Evolutionary conservation across 352 stramenopile species (phyloP).

Genomic region (Globisporangium cystogenes): DNA sequence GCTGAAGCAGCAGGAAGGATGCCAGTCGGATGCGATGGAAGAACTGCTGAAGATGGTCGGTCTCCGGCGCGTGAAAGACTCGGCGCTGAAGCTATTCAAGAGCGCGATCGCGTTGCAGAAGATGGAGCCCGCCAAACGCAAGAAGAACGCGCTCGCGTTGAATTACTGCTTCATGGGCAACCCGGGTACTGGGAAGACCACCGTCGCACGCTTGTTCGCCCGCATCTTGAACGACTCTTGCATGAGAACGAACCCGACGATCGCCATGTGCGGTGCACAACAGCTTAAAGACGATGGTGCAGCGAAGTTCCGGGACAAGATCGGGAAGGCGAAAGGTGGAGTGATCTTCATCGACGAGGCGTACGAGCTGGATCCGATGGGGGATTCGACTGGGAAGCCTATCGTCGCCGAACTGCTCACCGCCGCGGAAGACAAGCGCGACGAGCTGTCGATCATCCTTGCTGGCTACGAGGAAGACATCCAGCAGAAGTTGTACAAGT

Average conservation of each 20-base stretch:
- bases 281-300: slow-evolving; percentile 66
- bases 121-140: slow-evolving; percentile 46
- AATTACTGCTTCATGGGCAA: slow-evolving; percentile 82
- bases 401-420: slow-evolving; percentile 89
- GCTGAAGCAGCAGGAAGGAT: slow-evolving; percentile 41
- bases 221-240: slow-evolving; percentile 69
- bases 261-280: slow-evolving; percentile 48
- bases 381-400: slow-evolving; percentile 70
- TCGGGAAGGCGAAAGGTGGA: slow-evolving; percentile 66
- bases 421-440: slow-evolving; percentile 80
- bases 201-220: slow-evolving; percentile 80
- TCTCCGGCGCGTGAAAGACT: slow-evolving; percentile 76
- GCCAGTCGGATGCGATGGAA: slow-evolving; percentile 71
- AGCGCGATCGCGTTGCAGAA: slow-evolving; percentile 49
- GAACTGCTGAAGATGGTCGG: slow-evolving; percentile 78
- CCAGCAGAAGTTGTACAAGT: slow-evolving; percentile 89
- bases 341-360: slow-evolving; percentile 93
- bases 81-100: slow-evolving; percentile 72
- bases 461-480: slow-evolving; percentile 92
- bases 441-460: slow-evolving; percentile 86
- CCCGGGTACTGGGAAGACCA: slow-evolving; percentile 73
- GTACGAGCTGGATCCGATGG: slow-evolving; percentile 84
- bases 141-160: slow-evolving; percentile 61
- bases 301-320: slow-evolving; percentile 67
- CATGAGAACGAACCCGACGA: slow-evolving; percentile 39